Percentiles rank a stretch among this genome's conserved stretches.
Evolutionary conservation across 768 basidiomycete genomes (phyloP).

Genomic region (Amanita jacksonii): DNA sequence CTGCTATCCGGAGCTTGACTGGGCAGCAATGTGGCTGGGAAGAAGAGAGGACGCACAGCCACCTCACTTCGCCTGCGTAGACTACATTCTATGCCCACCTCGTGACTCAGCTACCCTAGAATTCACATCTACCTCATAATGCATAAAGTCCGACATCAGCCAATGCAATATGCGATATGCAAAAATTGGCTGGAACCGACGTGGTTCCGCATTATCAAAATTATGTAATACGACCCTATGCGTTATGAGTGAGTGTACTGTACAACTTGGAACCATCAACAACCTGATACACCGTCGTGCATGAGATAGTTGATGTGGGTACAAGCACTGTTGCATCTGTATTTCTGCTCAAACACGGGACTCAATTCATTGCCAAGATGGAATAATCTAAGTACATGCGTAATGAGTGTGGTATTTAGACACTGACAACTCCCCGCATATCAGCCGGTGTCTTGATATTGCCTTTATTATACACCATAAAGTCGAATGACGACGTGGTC

Average conservation of each 20-base stretch:
- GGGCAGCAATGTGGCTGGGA: too few relatives aligned
- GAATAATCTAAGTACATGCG: neutral
- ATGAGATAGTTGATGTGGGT: too few relatives aligned
- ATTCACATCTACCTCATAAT: constrained; percentile 7
- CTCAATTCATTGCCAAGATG: too few relatives aligned
- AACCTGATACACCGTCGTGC: too few relatives aligned
- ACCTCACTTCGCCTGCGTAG: neutral
- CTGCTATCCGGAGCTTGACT: neutral
- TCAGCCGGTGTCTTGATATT: neutral
- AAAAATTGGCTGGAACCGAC: constrained; percentile 1
- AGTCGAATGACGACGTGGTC: constrained; percentile 1
- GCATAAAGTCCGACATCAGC: constrained; percentile 3
- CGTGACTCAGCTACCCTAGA: too few relatives aligned
- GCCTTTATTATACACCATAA: neutral
- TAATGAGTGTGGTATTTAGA: neutral
- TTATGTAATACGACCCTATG: too few relatives aligned
- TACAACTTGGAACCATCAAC: too few relatives aligned
- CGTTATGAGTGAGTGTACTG: too few relatives aligned
- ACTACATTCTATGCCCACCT: neutral
- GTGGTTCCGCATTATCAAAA: constrained; percentile 8
- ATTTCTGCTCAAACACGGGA: too few relatives aligned
- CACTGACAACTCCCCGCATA: constrained; percentile 1
- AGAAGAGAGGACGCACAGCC: too few relatives aligned
- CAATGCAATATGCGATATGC: constrained; percentile 4
- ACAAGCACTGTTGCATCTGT: too few relatives aligned